Conservation (phyloP, 768 basidiomycete genomes). For the Pleurotus eryngii region DNA sequence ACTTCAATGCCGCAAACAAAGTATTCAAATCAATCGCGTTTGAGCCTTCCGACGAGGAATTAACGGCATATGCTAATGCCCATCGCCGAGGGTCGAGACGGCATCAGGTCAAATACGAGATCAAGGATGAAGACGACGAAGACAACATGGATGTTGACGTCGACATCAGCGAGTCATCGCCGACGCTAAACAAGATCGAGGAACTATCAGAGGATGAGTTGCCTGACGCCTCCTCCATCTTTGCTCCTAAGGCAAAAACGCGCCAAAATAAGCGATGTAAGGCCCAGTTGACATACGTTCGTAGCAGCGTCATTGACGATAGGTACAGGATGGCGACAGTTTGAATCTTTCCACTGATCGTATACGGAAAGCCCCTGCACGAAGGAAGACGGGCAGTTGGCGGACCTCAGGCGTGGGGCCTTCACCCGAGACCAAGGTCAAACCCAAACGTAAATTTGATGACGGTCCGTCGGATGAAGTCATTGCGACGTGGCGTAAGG, state of each 20-base stretch:
- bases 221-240: conserved; percentile 43
- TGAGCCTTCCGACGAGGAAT: conserved; percentile 60
- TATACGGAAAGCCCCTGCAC: conserved; percentile 11
- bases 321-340: conserved; percentile 16
- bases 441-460: conserved; percentile 18
- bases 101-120: conserved; percentile 8
- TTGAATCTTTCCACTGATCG: conserved; percentile 15
- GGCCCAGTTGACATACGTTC: conserved; percentile 1
- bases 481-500: conserved; percentile 53
- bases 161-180: conserved; percentile 24
- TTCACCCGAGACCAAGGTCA: conserved; percentile 21
- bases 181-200: conserved; percentile 20
- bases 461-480: conserved; percentile 39
- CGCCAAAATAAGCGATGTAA: conserved; percentile 30
- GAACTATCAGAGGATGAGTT: conserved; percentile 52
- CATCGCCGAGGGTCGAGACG: conserved; percentile 23
- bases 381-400: conserved; percentile 24
- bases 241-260: conserved; percentile 14
- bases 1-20: conserved; percentile 39
- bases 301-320: no score
- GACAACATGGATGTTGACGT: conserved; percentile 15
- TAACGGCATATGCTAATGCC: conserved; percentile 36
- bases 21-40: conserved; percentile 68
- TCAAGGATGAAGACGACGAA: conserved; percentile 18
- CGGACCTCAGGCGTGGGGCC: conserved; percentile 6